A percentile compares a stretch with the other conserved stretches of the same genome.
phyloP scores from a whole-genome alignment of 169 alveolate genomes.

The Eimeria zaria region DNA sequence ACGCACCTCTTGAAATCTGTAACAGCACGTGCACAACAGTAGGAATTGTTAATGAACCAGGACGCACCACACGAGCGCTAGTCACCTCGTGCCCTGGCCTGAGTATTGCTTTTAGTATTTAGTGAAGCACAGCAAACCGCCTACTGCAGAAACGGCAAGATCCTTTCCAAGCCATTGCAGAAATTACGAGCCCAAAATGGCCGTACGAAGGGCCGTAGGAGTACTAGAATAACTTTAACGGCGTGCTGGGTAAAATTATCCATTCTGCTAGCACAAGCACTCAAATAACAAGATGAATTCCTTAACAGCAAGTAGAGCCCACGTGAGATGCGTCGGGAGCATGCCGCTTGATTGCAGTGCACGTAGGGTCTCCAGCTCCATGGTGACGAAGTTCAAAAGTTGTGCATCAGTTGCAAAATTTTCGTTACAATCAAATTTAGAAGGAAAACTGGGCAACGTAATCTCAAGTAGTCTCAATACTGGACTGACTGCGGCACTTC shows the following conservation, averaged over 20 bases:
- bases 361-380: background rate
- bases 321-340: background rate
- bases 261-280: constrained; percentile 31
- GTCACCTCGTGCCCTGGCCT: background rate
- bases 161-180: constrained; percentile 71
- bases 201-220: constrained; percentile 51
- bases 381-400: background rate
- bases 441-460: background rate
- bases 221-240: constrained; percentile 43
- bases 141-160: constrained; percentile 58
- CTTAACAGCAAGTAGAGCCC: background rate
- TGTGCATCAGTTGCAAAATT: background rate
- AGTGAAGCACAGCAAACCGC: background rate
- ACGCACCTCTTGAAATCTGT: constrained; percentile 42
- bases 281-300: background rate
- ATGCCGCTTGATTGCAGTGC: background rate
- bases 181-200: constrained; percentile 68
- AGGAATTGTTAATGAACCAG: background rate
- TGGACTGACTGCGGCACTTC: constrained; percentile 44
- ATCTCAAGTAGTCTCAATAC: background rate
- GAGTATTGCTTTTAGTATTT: background rate
- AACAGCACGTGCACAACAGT: background rate
- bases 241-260: constrained; percentile 48
- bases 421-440: background rate
- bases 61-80: background rate